A percentile compares a stretch with the other conserved stretches of the same genome.
Conservation (phyloP, 2,329 filamentous ascomycete species). For the Cladosporium sp. region DNA sequence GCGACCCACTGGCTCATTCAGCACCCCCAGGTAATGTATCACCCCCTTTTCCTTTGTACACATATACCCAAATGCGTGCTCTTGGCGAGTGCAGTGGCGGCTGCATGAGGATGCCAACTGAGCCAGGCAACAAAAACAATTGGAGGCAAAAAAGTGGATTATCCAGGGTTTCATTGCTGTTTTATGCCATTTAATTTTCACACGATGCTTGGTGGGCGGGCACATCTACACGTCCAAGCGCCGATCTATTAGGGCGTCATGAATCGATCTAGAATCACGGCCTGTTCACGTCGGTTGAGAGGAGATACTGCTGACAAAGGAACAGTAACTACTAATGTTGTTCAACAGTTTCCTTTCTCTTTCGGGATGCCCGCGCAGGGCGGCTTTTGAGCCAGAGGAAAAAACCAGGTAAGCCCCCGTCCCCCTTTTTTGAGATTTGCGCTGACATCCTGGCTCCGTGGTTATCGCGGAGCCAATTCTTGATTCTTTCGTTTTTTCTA, state of each 20-base stretch:
- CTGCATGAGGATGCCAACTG: slow-evolving; percentile 12
- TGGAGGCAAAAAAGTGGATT: slow-evolving; percentile 10
- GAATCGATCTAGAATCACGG: neutral
- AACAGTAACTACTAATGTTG: neutral
- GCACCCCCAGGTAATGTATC: slow-evolving; percentile 10
- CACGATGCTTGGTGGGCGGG: neutral
- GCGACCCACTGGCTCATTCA: neutral
- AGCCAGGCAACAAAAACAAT: slow-evolving; percentile 5
- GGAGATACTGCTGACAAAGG: neutral
- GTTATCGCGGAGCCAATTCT: neutral
- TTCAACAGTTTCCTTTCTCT: neutral
- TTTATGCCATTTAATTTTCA: neutral
- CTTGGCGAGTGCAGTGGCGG: slow-evolving; percentile 15
- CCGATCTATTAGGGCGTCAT: neutral
- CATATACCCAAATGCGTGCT: slow-evolving; percentile 5
- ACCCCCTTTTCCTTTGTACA: slow-evolving; percentile 10
- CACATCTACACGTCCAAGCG: neutral
- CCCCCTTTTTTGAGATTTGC: neutral
- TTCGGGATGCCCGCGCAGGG: neutral
- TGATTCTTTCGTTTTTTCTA: neutral
- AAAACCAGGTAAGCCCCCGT: neutral
- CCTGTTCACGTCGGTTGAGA: neutral
- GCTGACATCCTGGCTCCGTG: neutral
- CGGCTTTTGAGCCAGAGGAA: neutral
- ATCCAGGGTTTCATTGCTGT: neutral